Percentiles rank a stretch among this genome's conserved stretches.
phyloP scores from a whole-genome alignment of 139 green algal genomes.

The Nannochloris sp. region DNA sequence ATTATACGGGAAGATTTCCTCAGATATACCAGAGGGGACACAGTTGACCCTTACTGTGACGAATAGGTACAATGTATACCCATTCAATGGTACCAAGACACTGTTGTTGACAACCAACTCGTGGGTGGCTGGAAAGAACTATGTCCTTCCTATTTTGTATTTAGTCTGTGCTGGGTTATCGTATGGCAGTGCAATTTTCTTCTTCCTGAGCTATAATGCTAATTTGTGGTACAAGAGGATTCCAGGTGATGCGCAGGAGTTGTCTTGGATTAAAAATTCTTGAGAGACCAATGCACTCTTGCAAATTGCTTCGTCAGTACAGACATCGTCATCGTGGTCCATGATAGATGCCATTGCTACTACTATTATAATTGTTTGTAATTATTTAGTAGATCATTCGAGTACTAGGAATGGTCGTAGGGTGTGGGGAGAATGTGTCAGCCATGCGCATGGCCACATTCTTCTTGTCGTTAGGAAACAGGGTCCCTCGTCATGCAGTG shows the following conservation, averaged over 20 bases:
- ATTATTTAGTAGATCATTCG: no score
- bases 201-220: slow-evolving; percentile 26
- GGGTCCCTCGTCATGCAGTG: no score
- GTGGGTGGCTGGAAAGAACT: slow-evolving; percentile 72
- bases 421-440: no score
- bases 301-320: no score
- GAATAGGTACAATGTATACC: slow-evolving; percentile 77
- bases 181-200: slow-evolving; percentile 24
- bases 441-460: no score
- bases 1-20: slow-evolving; percentile 58
- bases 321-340: no score
- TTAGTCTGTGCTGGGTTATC: slow-evolving; percentile 36
- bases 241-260: slow-evolving; percentile 5
- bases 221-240: slow-evolving; percentile 18
- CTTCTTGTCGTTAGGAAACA: no score
- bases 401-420: no score
- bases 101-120: slow-evolving; percentile 49
- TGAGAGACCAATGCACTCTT: background rate
- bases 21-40: slow-evolving; percentile 32
- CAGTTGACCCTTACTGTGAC: slow-evolving; percentile 36
- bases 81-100: slow-evolving; percentile 44
- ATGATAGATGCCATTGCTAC: no score
- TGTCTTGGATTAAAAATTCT: slow-evolving; percentile 17
- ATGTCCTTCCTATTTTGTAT: slow-evolving; percentile 55
- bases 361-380: no score